A percentile compares a stretch with the other conserved stretches of the same genome.
Conservation (phyloP, 768 basidiomycete species). For the Mycena amicta region DNA sequence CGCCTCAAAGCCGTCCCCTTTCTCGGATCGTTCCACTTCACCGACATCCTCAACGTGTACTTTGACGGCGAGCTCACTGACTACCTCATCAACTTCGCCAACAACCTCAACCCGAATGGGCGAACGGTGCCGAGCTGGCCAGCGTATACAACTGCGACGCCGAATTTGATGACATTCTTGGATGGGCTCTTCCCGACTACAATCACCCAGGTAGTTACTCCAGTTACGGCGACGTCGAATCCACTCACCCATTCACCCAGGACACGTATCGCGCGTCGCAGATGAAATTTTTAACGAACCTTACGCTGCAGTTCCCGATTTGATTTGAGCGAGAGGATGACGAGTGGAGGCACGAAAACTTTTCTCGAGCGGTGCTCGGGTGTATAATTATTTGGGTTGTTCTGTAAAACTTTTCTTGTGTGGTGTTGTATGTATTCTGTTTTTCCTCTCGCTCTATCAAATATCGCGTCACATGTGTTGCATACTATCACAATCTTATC, state of each 20-base stretch:
- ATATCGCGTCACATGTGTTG: too few relatives aligned
- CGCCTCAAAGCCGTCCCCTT: conserved; percentile 32
- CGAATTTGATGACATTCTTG: conserved; percentile 35
- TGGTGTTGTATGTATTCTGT: too few relatives aligned
- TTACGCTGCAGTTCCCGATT: conserved; percentile 35
- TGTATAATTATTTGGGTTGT: too few relatives aligned
- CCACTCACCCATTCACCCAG: conserved; percentile 22
- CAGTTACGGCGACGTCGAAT: too few relatives aligned
- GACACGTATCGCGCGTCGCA: conserved; percentile 29
- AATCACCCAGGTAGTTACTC: too few relatives aligned
- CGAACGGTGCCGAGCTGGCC: conserved; percentile 46
- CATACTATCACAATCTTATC: too few relatives aligned
- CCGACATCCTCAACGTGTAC: conserved; percentile 36
- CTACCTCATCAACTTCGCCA: conserved; percentile 39
- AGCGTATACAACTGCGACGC: conserved; percentile 36
- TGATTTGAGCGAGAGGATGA: conserved; percentile 19
- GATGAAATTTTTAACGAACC: conserved; percentile 28
- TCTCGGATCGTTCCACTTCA: conserved; percentile 40
- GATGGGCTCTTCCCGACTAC: conserved; percentile 29
- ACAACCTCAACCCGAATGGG: conserved; percentile 42
- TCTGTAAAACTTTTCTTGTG: too few relatives aligned
- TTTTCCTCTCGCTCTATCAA: too few relatives aligned
- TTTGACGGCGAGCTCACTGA: conserved; percentile 33
- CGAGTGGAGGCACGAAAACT: background rate
- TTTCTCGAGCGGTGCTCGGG: background rate